phyloP scores from a whole-genome alignment of 2,329 filamentous ascomycete genomes.

The Purpureocillium takamizusanense region DNA sequence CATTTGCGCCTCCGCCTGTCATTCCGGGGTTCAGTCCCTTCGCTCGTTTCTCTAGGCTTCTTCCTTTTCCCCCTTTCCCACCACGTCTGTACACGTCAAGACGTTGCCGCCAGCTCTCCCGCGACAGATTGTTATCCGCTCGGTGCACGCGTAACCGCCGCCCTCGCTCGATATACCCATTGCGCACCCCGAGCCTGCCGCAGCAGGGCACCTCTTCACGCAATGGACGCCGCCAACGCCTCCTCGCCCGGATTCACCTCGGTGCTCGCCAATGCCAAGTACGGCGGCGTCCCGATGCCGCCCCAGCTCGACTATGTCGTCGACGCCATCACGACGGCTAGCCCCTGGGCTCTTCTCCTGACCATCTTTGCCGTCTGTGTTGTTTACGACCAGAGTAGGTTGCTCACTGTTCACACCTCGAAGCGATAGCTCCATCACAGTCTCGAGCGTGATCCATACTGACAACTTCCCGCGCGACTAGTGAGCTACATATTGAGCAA shows the following conservation, averaged over 20 bases:
- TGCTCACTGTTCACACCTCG: background rate
- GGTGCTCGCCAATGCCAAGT: conserved; percentile 53
- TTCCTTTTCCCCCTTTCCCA: background rate
- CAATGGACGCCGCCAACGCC: conserved; percentile 50
- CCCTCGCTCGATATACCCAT: too few relatives aligned
- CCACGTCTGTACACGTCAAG: too few relatives aligned
- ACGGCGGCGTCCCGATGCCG: conserved; percentile 38
- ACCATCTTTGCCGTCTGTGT: conserved; percentile 64
- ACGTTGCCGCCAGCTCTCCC: too few relatives aligned
- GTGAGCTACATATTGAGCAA: conserved; percentile 69
- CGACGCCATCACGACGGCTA: conserved; percentile 47
- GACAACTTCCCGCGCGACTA: conserved; percentile 22
- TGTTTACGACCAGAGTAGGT: conserved; percentile 84
- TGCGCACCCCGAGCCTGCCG: background rate
- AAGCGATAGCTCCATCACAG: background rate
- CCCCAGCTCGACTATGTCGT: conserved; percentile 47
- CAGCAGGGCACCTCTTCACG: conserved; percentile 1
- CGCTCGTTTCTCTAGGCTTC: background rate
- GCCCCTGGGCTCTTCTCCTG: conserved; percentile 53
- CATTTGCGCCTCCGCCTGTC: too few relatives aligned
- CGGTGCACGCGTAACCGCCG: too few relatives aligned
- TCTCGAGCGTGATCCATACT: background rate
- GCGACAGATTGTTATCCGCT: too few relatives aligned
- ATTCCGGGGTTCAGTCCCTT: too few relatives aligned
- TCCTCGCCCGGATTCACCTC: conserved; percentile 62